Percentiles rank a stretch among this genome's conserved stretches.
phyloP scores from a whole-genome alignment of 2,329 filamentous ascomycete genomes.

The Cercospora sp. region DNA sequence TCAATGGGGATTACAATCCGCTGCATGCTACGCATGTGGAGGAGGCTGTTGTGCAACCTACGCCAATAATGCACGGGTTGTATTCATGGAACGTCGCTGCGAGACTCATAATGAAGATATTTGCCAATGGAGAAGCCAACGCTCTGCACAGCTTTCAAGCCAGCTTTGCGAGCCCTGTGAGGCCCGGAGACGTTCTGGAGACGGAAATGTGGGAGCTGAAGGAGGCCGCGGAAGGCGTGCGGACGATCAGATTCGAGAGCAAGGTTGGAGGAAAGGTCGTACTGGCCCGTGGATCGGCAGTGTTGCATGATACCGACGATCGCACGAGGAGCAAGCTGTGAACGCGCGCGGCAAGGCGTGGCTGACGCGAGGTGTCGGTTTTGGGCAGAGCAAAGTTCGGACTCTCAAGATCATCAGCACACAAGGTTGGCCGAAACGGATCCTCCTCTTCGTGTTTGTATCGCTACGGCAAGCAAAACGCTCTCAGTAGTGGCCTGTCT shows the following conservation, averaged over 20 bases:
- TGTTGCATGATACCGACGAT: background rate
- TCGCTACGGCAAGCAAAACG: background rate
- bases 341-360: background rate
- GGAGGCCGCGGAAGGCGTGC: constrained; percentile 52
- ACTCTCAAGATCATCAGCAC: background rate
- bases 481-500: background rate
- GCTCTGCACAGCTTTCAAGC: constrained; percentile 86
- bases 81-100: constrained; percentile 80
- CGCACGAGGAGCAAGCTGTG: constrained; percentile 1
- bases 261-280: constrained; percentile 18
- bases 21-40: constrained; percentile 82
- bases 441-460: no score
- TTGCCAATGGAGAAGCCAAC: constrained; percentile 72
- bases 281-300: constrained; percentile 12
- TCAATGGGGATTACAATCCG: constrained; percentile 94
- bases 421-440: no score
- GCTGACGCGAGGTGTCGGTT: background rate
- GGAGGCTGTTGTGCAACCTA: constrained; percentile 70
- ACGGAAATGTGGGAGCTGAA: constrained; percentile 70
- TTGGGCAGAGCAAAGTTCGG: background rate
- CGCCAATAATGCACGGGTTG: constrained; percentile 87
- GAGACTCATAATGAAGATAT: constrained; percentile 67
- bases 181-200: constrained; percentile 75
- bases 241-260: constrained; percentile 32
- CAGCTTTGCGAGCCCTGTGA: constrained; percentile 79